These are phyloP conservation scores for Lachancea meyersii DNA, from an alignment of 805 yeast species.

Conservation along the genomic window DNA sequence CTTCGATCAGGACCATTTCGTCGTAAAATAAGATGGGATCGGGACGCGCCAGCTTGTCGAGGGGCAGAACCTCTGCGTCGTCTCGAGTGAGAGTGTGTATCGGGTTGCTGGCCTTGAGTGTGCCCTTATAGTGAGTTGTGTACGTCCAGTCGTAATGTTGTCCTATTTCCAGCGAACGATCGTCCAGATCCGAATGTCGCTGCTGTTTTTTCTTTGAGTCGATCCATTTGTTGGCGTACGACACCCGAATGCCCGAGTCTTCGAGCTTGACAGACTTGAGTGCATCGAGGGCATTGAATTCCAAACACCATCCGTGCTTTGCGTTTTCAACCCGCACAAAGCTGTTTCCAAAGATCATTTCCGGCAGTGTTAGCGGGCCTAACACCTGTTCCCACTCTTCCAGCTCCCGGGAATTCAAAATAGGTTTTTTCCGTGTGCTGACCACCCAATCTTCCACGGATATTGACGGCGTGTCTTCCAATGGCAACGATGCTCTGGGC, in stretches of 20 bases:
- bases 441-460: constrained; percentile 70
- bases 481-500: constrained; percentile 59
- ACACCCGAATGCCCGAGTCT: constrained; percentile 60
- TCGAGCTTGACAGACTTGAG: constrained; percentile 46
- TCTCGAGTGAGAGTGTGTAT: constrained; percentile 19
- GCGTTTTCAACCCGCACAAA: constrained; percentile 46
- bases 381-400: constrained; percentile 54
- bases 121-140: constrained; percentile 71
- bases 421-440: constrained; percentile 66
- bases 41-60: constrained; percentile 58
- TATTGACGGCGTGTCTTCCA: constrained; percentile 63
- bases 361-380: constrained; percentile 82
- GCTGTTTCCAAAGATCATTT: constrained; percentile 93
- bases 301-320: constrained; percentile 40
- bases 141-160: constrained; percentile 97
- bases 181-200: constrained; percentile 26
- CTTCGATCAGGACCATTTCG: constrained; percentile 85
- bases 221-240: constrained; percentile 84
- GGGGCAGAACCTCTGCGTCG: constrained; percentile 48
- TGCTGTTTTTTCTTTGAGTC: constrained; percentile 35
- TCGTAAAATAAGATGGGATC: constrained; percentile 88
- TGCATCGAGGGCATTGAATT: constrained; percentile 71
- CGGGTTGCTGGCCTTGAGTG: constrained; percentile 22
- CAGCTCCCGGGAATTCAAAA: constrained; percentile 65
- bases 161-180: constrained; percentile 48